Percentiles rank a stretch among this genome's conserved stretches.
These are phyloP conservation scores for Metschnikowia bowlesiae DNA, from an alignment of 805 yeast genomes.

Conservation along the genomic window DNA sequence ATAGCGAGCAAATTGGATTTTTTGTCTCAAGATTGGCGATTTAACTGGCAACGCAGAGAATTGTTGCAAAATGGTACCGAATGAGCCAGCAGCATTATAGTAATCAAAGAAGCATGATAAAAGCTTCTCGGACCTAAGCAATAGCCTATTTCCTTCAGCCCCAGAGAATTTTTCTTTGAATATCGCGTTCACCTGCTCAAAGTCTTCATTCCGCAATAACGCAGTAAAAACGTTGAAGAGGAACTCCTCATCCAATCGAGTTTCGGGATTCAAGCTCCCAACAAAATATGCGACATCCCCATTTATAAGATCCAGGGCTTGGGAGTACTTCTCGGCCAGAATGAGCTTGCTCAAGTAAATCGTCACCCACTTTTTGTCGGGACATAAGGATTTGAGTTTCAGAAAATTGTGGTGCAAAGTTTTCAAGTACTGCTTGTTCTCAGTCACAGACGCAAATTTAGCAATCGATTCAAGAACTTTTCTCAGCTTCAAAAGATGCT, in stretches of 20 bases:
- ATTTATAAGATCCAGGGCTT: constrained; percentile 2
- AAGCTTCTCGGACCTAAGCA: constrained; percentile 17
- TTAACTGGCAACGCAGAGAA: constrained; percentile 14
- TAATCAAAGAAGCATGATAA: constrained; percentile 21
- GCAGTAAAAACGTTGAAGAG: constrained; percentile 12
- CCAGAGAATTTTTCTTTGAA: constrained; percentile 17
- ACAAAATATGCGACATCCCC: constrained; percentile 4
- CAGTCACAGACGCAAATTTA: constrained; percentile 9
- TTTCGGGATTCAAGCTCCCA: constrained; percentile 5
- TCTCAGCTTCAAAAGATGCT: constrained; percentile 7
- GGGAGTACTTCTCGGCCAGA: constrained; percentile 5
- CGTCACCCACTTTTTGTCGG: constrained; percentile 18
- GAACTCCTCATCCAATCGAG: constrained; percentile 1
- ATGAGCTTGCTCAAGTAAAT: constrained; percentile 14
- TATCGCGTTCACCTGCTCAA: constrained; percentile 14
- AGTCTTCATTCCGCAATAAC: constrained; percentile 11
- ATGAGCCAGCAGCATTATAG: constrained; percentile 19
- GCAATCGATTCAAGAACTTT: constrained; percentile 6
- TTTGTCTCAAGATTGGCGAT: constrained; percentile 15
- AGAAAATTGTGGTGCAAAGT: constrained; percentile 12
- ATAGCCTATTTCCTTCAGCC: constrained; percentile 9
- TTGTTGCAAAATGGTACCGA: constrained; percentile 16
- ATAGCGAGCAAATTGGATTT: constrained; percentile 19
- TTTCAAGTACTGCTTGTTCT: constrained; percentile 19
- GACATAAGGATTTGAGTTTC: constrained; percentile 8